phyloP scores from a whole-genome alignment of 768 basidiomycete species.

The Panaeolus papilionaceus region DNA sequence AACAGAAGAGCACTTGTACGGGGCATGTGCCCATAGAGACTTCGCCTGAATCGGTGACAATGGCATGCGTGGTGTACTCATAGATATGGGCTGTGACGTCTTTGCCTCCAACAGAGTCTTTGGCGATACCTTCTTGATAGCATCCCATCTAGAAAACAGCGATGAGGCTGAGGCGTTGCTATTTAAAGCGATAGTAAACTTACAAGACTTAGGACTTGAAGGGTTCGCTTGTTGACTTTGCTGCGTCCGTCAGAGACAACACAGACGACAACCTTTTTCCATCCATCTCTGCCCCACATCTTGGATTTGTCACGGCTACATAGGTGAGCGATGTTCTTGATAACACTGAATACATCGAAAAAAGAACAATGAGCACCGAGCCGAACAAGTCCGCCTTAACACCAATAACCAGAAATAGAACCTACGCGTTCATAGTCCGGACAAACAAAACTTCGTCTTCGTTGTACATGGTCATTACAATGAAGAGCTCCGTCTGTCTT shows the following conservation, averaged over 20 bases:
- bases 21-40: slow-evolving; percentile 78
- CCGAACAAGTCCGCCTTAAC: slow-evolving; percentile 16
- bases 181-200: slow-evolving; percentile 27
- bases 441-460: slow-evolving; percentile 84
- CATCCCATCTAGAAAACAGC: slow-evolving; percentile 68
- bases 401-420: slow-evolving; percentile 21
- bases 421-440: slow-evolving; percentile 86
- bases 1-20: slow-evolving; percentile 87
- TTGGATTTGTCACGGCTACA: slow-evolving; percentile 74
- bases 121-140: slow-evolving; percentile 90
- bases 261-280: slow-evolving; percentile 92
- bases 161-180: background rate
- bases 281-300: slow-evolving; percentile 87
- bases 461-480: slow-evolving; percentile 97
- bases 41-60: slow-evolving; percentile 83
- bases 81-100: slow-evolving; percentile 95
- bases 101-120: slow-evolving; percentile 87
- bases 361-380: slow-evolving; percentile 21
- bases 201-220: slow-evolving; percentile 87
- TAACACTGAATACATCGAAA: slow-evolving; percentile 54
- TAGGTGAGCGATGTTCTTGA: slow-evolving; percentile 86
- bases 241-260: slow-evolving; percentile 85
- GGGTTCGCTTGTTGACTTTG: slow-evolving; percentile 89
- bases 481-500: slow-evolving; percentile 89
- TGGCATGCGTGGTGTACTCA: slow-evolving; percentile 85